Evolutionary conservation across 169 alveolate species (phyloP).

Genomic region (Amoebophrya sp.): DNA sequence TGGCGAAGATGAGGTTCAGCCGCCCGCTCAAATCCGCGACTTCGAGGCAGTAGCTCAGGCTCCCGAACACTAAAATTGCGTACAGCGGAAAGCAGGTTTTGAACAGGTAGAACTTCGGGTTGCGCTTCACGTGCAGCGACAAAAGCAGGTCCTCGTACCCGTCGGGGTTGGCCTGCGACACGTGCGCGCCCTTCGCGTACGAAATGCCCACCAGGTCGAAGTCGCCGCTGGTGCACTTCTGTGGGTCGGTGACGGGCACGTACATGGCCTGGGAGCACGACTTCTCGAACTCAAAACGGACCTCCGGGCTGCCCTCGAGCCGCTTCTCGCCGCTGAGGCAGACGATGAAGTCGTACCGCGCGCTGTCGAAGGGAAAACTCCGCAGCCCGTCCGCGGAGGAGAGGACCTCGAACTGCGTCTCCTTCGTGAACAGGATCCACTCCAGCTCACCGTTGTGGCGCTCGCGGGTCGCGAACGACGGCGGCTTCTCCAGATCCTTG

Average conservation of each 20-base stretch:
- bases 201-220: background rate
- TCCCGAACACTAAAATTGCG: background rate
- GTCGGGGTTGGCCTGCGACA: background rate
- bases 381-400: background rate
- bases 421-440: background rate
- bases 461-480: background rate
- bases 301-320: background rate
- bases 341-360: background rate
- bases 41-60: background rate
- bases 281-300: background rate
- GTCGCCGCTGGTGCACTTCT: background rate
- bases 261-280: background rate
- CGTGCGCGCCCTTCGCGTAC: background rate
- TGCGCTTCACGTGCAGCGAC: conserved; percentile 3
- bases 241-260: background rate
- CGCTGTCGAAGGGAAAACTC: background rate
- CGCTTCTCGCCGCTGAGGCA: background rate
- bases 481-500: background rate
- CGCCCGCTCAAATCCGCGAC: background rate
- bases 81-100: background rate
- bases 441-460: background rate
- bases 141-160: background rate
- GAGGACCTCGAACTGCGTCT: background rate
- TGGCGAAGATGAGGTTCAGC: background rate
- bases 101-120: background rate